phyloP scores from a whole-genome alignment of 2,329 filamentous ascomycete genomes.

The Kalmusia sp. region DNA sequence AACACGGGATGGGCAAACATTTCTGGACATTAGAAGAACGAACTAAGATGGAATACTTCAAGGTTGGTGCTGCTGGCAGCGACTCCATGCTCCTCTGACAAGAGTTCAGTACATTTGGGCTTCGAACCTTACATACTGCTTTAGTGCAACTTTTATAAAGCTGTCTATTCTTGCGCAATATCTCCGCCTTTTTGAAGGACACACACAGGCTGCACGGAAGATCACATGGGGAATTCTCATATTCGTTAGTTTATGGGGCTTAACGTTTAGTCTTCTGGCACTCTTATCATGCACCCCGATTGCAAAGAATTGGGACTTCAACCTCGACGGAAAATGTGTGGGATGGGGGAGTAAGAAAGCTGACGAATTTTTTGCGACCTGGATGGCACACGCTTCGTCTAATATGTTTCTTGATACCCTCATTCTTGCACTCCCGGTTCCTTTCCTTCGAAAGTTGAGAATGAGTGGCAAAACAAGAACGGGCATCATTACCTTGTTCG shows the following conservation, averaged over 20 bases:
- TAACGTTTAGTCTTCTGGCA: conserved; percentile 37
- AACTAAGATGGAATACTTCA: conserved; percentile 34
- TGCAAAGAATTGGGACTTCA: conserved; percentile 38
- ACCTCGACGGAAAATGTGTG: conserved; percentile 33
- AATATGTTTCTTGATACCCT: conserved; percentile 44
- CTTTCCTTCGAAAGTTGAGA: conserved; percentile 39
- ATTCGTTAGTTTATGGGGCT: conserved; percentile 37
- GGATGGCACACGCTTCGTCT: conserved; percentile 34
- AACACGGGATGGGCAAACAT: conserved; percentile 42
- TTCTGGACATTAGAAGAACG: conserved; percentile 29
- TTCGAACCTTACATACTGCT: conserved; percentile 38
- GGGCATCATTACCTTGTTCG: conserved; percentile 40
- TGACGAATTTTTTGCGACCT: conserved; percentile 35
- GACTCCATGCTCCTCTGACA: not conserved
- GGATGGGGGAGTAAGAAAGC: conserved; percentile 45
- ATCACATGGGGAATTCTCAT: conserved; percentile 29
- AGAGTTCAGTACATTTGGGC: conserved; percentile 36
- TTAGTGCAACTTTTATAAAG: conserved; percentile 45
- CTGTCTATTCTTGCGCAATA: conserved; percentile 48
- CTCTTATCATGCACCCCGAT: conserved; percentile 40
- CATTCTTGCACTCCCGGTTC: conserved; percentile 37
- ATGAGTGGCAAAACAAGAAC: conserved; percentile 36
- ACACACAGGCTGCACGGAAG: conserved; percentile 24
- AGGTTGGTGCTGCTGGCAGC: conserved; percentile 20
- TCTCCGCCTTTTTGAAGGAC: conserved; percentile 41